phyloP scores from a whole-genome alignment of 2,329 filamentous ascomycete genomes.

The Colletotrichum coccodes region DNA sequence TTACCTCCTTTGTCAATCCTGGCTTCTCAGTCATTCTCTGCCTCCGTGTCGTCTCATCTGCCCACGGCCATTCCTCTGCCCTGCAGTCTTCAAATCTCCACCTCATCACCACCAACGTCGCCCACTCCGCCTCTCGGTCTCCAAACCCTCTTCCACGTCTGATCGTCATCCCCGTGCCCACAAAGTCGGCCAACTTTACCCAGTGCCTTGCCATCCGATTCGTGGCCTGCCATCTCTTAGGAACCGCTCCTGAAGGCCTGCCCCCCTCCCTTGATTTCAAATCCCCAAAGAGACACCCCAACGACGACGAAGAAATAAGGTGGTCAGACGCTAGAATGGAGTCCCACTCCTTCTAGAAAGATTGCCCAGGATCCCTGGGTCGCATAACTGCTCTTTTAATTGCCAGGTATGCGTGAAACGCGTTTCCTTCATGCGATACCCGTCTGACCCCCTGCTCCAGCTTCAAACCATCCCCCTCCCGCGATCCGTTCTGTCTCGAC shows the following conservation, averaged over 20 bases:
- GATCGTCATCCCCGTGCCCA: slow-evolving; percentile 28
- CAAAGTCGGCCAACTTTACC: slow-evolving; percentile 8
- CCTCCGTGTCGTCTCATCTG: background rate
- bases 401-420: slow-evolving; percentile 56
- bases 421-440: slow-evolving; percentile 55
- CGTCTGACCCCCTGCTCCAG: slow-evolving; percentile 37
- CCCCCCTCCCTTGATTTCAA: slow-evolving; percentile 4
- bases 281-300: background rate
- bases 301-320: slow-evolving; percentile 26
- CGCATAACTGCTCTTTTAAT: slow-evolving; percentile 61
- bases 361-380: slow-evolving; percentile 38
- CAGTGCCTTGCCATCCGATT: slow-evolving; percentile 18
- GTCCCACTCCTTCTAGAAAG: slow-evolving; percentile 49
- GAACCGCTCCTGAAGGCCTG: background rate
- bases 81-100: slow-evolving; percentile 13
- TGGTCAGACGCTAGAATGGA: slow-evolving; percentile 45
- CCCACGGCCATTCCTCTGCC: slow-evolving; percentile 8
- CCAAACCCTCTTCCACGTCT: slow-evolving; percentile 23
- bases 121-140: background rate
- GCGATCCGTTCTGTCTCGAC: slow-evolving; percentile 28
- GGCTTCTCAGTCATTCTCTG: background rate
- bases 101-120: background rate
- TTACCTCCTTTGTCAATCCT: background rate
- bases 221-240: background rate
- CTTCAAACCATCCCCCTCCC: slow-evolving; percentile 18